Evolutionary conservation across 1,284 basidiomycete species (phyloP), one percentile per base, ranked within the genome.

Genomic region (Tilletia horrida): DNA sequence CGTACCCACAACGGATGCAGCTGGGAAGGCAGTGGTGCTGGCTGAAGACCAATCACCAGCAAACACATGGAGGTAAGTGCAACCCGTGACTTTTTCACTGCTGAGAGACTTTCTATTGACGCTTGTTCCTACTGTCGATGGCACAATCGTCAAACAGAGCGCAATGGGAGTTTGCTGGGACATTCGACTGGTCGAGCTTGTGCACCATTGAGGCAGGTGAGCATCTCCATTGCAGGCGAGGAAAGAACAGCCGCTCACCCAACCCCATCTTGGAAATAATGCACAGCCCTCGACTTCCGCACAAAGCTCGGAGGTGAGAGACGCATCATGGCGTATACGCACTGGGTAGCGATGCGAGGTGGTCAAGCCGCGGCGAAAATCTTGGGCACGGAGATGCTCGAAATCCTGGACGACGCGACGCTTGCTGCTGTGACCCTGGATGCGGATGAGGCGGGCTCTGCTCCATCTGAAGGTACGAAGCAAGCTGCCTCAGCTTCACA

Each of bases 261-360:
- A n/a, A n/a, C n/a, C n/a, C n/a, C 18, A 48, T 44, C 43, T 8
- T 44, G 18, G 18, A 44, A 8, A 44, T 18, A 8, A 18, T 18
- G 9, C 43, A 9, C 80, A 87, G 92, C 92, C 0, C 80, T 94
- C 9, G 86, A 89, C 55, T 94, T 93, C 83, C 86, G 92, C 29
- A 78, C 87, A 63, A 89, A 88, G 86, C 84, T 94, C 23, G 93
- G 92, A 0, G 93, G 93, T 1, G 93, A 95, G 82, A 83, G 86
- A 18, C 86, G 86, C 66, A 92, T 94, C 70, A 88, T 89, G 76
- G 84, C 83, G 3, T 92, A 94, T 81, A 91, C 88, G 74, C 89
- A 89, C 76, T 79, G 85, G 7, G 85, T 94, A 27, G 93, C 92
- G 0, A 73, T 89, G 1, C 83, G 85, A 65, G 93, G 91, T 21